phyloP scores from a whole-genome alignment of 1,284 basidiomycete species.

The Tausonia pullulans region DNA sequence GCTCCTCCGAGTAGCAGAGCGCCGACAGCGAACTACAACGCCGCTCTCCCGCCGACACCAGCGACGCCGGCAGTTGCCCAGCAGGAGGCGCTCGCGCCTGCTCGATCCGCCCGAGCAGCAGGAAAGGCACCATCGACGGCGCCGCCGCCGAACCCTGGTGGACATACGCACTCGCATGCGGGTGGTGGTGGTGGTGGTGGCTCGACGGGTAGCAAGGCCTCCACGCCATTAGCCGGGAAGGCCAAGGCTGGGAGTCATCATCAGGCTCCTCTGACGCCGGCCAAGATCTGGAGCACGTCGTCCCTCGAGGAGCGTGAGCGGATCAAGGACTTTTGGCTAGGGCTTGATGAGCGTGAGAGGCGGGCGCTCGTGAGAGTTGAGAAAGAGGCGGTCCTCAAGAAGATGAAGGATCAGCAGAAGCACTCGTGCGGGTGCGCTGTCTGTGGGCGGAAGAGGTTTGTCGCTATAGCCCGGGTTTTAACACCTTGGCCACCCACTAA shows the following conservation, averaged over 20 bases:
- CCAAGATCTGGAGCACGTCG: conserved; percentile 72
- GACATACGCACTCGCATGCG: conserved; percentile 1
- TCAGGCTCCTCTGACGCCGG: conserved; percentile 23
- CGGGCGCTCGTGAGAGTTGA: conserved; percentile 86
- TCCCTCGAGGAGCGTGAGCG: conserved; percentile 85
- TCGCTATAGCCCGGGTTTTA: conserved; percentile 25
- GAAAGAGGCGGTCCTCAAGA: conserved; percentile 89
- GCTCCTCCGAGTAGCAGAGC: conserved; percentile 21
- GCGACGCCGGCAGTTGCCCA: conserved; percentile 6
- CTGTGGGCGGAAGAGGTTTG: conserved; percentile 88
- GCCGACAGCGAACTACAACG: no score
- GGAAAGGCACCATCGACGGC: conserved; percentile 44
- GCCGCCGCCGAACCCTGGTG: conserved; percentile 47
- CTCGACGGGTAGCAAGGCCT: no score
- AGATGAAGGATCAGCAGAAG: conserved; percentile 99
- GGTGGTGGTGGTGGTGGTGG: no score
- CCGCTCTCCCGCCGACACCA: conserved; percentile 25
- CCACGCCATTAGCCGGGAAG: no score
- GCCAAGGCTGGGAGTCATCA: no score
- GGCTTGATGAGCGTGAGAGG: conserved; percentile 75
- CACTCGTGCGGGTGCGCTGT: conserved; percentile 92
- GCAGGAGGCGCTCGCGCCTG: conserved; percentile 31
- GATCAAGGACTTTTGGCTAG: conserved; percentile 96
- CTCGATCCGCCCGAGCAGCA: conserved; percentile 36
- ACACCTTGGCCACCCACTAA: conserved; percentile 19